A percentile compares a stretch with the other conserved stretches of the same genome.
These are phyloP conservation scores for Rossbeevera mucosa DNA, from an alignment of 768 basidiomycete species.

Conservation along the genomic window DNA sequence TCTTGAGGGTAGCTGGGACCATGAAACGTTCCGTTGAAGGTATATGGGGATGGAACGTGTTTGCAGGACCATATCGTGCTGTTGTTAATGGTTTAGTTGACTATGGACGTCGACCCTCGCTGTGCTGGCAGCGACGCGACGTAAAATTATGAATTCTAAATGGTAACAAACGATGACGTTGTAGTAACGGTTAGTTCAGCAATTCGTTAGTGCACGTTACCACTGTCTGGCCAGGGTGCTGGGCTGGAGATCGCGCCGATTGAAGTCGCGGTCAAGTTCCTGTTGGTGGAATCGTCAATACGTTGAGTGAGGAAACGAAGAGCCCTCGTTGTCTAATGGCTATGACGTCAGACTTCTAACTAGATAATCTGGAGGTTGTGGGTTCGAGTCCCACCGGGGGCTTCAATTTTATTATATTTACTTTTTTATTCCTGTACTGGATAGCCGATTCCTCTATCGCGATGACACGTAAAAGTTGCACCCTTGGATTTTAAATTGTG, in stretches of 20 bases:
- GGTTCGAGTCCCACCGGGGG: slow-evolving; percentile 85
- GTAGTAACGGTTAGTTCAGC: no score
- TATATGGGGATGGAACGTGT: slow-evolving; percentile 11
- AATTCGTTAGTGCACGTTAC: not conserved
- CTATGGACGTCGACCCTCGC: not conserved
- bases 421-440: not conserved
- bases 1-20: not conserved
- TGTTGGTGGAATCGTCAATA: not conserved
- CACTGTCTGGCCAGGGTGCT: slow-evolving; percentile 5
- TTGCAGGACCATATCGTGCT: not conserved
- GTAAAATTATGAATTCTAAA: slow-evolving; percentile 3
- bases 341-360: slow-evolving; percentile 90
- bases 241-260: slow-evolving; percentile 2
- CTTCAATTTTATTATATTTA: slow-evolving; percentile 33
- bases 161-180: slow-evolving; percentile 6
- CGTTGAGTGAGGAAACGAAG: not conserved
- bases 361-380: slow-evolving; percentile 82
- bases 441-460: slow-evolving; percentile 7
- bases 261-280: not conserved
- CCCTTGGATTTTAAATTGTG: slow-evolving; percentile 1
- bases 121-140: slow-evolving; percentile 1
- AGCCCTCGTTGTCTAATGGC: slow-evolving; percentile 85
- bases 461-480: slow-evolving; percentile 21
- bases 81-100: slow-evolving; percentile 10
- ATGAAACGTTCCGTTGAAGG: not conserved